Conservation (phyloP, 805 yeast species). For the Wickerhamiella shivajii region DNA sequence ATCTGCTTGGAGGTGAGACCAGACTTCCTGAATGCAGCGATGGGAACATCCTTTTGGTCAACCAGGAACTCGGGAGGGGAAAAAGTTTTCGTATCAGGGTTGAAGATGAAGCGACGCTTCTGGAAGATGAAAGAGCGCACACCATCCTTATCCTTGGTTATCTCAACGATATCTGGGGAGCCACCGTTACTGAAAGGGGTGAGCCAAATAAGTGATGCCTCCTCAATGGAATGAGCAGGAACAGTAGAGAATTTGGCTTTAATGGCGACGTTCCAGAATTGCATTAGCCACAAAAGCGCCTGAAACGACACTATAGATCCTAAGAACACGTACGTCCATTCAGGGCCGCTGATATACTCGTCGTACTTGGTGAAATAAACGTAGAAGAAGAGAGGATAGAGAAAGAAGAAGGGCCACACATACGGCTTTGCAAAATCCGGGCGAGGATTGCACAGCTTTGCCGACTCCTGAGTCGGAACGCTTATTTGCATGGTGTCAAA, state of each 20-base stretch:
- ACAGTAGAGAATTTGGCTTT: constrained; percentile 55
- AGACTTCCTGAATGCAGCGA: constrained; percentile 42
- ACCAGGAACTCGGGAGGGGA: constrained; percentile 65
- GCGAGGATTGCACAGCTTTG: constrained; percentile 63
- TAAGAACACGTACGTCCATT: constrained; percentile 88
- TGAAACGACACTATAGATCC: constrained; percentile 63
- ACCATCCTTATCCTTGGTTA: constrained; percentile 39
- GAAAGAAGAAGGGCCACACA: constrained; percentile 63
- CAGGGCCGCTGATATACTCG: constrained; percentile 67
- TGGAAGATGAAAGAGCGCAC: constrained; percentile 71
- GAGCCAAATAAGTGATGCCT: constrained; percentile 61
- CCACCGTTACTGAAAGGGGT: constrained; percentile 80
- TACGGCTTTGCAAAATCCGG: constrained; percentile 51
- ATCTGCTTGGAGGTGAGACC: constrained; percentile 32
- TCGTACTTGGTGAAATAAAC: constrained; percentile 61
- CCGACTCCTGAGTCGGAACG: too few relatives aligned
- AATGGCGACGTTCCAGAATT: constrained; percentile 79
- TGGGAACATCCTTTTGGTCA: constrained; percentile 43
- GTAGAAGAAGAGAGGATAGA: constrained; percentile 62
- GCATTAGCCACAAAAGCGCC: constrained; percentile 67
- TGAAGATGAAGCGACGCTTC: constrained; percentile 75
- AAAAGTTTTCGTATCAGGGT: constrained; percentile 38
- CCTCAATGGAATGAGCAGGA: constrained; percentile 35
- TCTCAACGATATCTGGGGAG: constrained; percentile 58
- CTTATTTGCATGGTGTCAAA: too few relatives aligned